Conservation (phyloP, 495 filamentous ascomycete species). For the Trichocladium uniseriatum region DNA sequence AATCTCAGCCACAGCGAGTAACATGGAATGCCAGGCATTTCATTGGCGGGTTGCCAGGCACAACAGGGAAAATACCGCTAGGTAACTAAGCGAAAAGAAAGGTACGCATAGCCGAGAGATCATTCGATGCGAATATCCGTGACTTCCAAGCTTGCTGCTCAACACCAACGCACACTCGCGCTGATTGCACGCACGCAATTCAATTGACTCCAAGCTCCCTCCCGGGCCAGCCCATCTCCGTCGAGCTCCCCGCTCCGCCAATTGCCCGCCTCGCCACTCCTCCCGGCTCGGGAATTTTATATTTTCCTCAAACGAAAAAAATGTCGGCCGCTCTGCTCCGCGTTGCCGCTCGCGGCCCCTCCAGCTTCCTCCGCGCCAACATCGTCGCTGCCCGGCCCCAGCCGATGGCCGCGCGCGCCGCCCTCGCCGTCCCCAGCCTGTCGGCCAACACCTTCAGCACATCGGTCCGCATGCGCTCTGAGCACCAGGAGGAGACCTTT, state of each 20-base stretch:
- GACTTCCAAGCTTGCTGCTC: conserved; percentile 6
- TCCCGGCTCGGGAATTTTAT: conserved; percentile 13
- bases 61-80: conserved; percentile 8
- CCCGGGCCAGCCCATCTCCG: conserved; percentile 17
- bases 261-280: conserved; percentile 15
- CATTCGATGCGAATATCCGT: conserved; percentile 28
- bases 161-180: conserved; percentile 12
- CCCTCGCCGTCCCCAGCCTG: conserved; percentile 32
- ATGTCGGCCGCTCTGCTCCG: conserved; percentile 62
- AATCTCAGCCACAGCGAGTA: not conserved
- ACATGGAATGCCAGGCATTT: not conserved
- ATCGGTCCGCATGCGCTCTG: conserved; percentile 45
- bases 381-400: conserved; percentile 50
- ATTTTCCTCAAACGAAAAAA: conserved; percentile 33
- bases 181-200: conserved; percentile 11
- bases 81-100: conserved; percentile 14
- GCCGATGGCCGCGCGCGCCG: conserved; percentile 29
- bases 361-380: conserved; percentile 54
- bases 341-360: conserved; percentile 58
- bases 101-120: conserved; percentile 23
- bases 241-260: conserved; percentile 15
- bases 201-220: conserved; percentile 19
- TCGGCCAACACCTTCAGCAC: conserved; percentile 62
- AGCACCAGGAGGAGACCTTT: conserved; percentile 82
- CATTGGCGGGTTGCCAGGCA: conserved; percentile 4